Conservation (phyloP, 2,329 filamentous ascomycete species). For the Botrytis squamosa region DNA sequence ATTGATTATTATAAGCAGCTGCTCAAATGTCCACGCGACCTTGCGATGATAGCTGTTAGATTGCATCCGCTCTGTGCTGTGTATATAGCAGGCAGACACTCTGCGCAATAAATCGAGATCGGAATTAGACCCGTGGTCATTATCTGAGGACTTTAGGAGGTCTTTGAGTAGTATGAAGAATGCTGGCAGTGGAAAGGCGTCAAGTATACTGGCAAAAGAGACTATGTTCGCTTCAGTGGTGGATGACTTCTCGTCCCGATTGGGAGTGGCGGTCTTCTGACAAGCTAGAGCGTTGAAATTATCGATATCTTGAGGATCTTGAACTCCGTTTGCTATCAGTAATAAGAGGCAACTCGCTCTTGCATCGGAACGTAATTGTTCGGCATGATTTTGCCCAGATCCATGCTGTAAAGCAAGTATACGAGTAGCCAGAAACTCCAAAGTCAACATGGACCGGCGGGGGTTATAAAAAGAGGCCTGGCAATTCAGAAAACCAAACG, state of each 20-base stretch:
- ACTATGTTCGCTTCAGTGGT: background rate
- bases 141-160: background rate
- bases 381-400: slow-evolving; percentile 10
- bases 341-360: slow-evolving; percentile 13
- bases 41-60: slow-evolving; percentile 21
- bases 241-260: background rate
- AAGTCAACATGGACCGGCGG: background rate
- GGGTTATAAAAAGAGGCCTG: background rate
- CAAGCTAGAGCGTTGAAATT: background rate
- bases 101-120: slow-evolving; percentile 1
- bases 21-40: slow-evolving; percentile 15
- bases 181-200: slow-evolving; percentile 4
- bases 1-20: slow-evolving; percentile 1
- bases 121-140: background rate
- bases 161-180: background rate
- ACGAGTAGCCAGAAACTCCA: slow-evolving; percentile 19
- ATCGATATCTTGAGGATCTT: background rate
- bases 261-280: background rate
- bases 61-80: slow-evolving; percentile 20
- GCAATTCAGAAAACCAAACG: background rate
- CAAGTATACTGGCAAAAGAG: slow-evolving; percentile 6
- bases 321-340: background rate
- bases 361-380: slow-evolving; percentile 17
- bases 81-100: slow-evolving; percentile 19
- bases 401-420: slow-evolving; percentile 19